Evolutionary conservation across 306 rosid species (phyloP).

Genomic region (Adenanthera pavonina): DNA sequence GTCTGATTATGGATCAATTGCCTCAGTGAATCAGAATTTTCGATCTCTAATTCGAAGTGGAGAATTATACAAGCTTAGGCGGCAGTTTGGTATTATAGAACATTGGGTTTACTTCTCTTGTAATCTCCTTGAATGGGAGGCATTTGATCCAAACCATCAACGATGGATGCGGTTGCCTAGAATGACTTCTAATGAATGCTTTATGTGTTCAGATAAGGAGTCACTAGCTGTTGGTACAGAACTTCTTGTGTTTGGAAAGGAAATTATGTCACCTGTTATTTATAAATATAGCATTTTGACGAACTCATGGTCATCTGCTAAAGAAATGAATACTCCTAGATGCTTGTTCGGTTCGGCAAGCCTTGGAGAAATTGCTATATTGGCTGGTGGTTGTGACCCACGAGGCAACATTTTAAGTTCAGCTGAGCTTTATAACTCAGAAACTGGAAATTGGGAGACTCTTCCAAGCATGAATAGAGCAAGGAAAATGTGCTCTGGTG

Average conservation of each 20-base stretch:
- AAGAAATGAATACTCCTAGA: constrained; percentile 63
- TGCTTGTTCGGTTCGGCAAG: constrained; percentile 84
- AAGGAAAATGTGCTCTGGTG: constrained; percentile 71
- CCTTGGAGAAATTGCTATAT: constrained; percentile 64
- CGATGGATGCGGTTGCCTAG: constrained; percentile 70
- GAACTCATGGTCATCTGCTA: constrained; percentile 64
- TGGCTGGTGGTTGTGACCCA: constrained; percentile 78
- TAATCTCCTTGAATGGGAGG: constrained; percentile 66
- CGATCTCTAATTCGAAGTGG: constrained; percentile 61
- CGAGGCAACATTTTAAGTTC: constrained; percentile 56
- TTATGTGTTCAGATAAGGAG: constrained; percentile 74
- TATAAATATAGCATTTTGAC: constrained; percentile 70
- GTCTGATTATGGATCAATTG: constrained; percentile 70
- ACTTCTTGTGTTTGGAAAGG: constrained; percentile 83
- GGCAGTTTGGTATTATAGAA: constrained; percentile 59
- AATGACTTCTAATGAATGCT: constrained; percentile 62
- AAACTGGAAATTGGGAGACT: constrained; percentile 62
- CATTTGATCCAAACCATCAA: constrained; percentile 61
- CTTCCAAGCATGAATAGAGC: constrained; percentile 72
- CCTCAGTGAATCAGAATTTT: constrained; percentile 56
- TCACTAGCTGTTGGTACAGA: constrained; percentile 84
- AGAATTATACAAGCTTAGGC: constrained; percentile 64
- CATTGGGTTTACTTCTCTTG: constrained; percentile 90
- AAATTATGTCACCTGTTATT: constrained; percentile 50
- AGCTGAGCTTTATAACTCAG: constrained; percentile 78